These are phyloP conservation scores for Neopestalotiopsis sp. DNA, from an alignment of 2,329 filamentous ascomycete genomes.

Conservation along the genomic window DNA sequence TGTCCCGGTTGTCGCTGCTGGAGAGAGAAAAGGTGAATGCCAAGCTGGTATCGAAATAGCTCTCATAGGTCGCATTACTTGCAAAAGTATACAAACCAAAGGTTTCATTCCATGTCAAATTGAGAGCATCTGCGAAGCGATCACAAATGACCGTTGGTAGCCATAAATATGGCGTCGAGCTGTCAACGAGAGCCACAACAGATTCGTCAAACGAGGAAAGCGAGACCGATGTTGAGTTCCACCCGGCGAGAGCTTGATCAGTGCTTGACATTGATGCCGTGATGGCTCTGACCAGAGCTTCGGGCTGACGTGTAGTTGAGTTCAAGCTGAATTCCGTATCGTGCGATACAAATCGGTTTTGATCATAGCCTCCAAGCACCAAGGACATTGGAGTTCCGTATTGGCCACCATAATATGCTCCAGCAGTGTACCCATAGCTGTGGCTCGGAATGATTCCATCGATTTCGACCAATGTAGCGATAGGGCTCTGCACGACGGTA, in stretches of 20 bases:
- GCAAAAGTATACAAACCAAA: slow-evolving; percentile 69
- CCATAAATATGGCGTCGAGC: slow-evolving; percentile 68
- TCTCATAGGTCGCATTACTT: slow-evolving; percentile 56
- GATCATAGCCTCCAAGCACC: slow-evolving; percentile 74
- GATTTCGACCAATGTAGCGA: slow-evolving; percentile 63
- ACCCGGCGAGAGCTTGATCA: slow-evolving; percentile 39
- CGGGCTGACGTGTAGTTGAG: slow-evolving; percentile 58
- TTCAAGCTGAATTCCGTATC: slow-evolving; percentile 63
- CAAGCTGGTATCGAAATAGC: slow-evolving; percentile 51
- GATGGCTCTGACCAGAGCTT: slow-evolving; percentile 65
- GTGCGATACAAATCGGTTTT: slow-evolving; percentile 65
- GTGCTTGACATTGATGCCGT: slow-evolving; percentile 42
- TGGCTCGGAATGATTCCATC: slow-evolving; percentile 70
- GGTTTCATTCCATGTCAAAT: slow-evolving; percentile 67
- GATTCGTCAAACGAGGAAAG: slow-evolving; percentile 53
- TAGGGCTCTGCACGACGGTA: slow-evolving; percentile 53
- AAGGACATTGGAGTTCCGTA: slow-evolving; percentile 58
- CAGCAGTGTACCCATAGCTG: slow-evolving; percentile 78
- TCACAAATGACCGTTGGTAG: slow-evolving; percentile 65
- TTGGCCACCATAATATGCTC: slow-evolving; percentile 67
- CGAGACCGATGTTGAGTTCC: slow-evolving; percentile 42
- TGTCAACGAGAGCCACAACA: slow-evolving; percentile 63
- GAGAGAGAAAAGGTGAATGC: slow-evolving; percentile 63
- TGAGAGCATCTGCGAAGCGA: slow-evolving; percentile 67
- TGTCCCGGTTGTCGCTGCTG: slow-evolving; percentile 57